phyloP scores from a whole-genome alignment of 805 yeast species.

The Ogataea methanolica region DNA sequence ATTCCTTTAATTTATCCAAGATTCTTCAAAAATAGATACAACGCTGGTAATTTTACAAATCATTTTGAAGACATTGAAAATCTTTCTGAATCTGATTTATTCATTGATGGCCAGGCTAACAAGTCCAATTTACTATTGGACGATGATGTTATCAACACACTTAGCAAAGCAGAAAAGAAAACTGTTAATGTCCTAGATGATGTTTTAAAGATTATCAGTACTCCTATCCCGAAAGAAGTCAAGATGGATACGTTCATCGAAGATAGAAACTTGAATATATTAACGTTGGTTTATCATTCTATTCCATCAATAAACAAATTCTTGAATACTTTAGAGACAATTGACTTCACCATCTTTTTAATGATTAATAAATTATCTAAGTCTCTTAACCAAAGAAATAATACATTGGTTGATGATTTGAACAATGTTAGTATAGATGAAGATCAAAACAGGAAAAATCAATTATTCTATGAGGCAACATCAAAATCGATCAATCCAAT shows the following conservation, averaged over 20 bases:
- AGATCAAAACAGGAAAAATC: conserved; percentile 14
- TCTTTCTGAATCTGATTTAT: conserved; percentile 29
- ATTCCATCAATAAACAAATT: conserved; percentile 45
- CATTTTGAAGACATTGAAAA: conserved; percentile 44
- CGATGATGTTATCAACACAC: conserved; percentile 38
- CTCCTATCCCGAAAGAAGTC: conserved; percentile 29
- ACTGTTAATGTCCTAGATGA: conserved; percentile 37
- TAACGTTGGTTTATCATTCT: conserved; percentile 49
- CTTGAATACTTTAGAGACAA: conserved; percentile 51
- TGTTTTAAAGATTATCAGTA: conserved; percentile 36
- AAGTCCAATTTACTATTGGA: conserved; percentile 43
- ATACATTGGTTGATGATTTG: conserved; percentile 24
- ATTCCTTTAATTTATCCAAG: conserved; percentile 70
- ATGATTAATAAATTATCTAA: conserved; percentile 28
- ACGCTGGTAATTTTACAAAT: conserved; percentile 78
- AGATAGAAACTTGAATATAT: conserved; percentile 47
- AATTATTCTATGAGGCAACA: conserved; percentile 30
- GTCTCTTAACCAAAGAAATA: conserved; percentile 10
- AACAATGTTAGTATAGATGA: conserved; percentile 12
- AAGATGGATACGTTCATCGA: conserved; percentile 23
- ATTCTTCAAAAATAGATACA: conserved; percentile 58
- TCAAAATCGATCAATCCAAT: conserved; percentile 36
- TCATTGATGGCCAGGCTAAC: conserved; percentile 12
- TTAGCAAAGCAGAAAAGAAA: conserved; percentile 34
- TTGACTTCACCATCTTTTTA: conserved; percentile 53